Evolutionary conservation across 2,329 filamentous ascomycete genomes (phyloP).

Genomic region (Alternaria ethzedia): DNA sequence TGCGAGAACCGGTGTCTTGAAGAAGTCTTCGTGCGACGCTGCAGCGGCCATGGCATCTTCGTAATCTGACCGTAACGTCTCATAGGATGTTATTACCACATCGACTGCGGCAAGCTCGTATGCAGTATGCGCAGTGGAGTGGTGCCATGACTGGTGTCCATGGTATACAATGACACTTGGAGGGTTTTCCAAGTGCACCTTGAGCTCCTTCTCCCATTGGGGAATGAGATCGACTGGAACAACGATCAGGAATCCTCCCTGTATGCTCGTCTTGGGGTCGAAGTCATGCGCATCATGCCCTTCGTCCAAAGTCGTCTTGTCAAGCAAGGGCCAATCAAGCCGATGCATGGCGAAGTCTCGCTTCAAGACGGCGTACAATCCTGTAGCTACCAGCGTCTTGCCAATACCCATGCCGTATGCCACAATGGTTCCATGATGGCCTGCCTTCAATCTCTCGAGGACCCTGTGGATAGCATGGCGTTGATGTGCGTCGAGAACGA

Average conservation of each 20-base stretch:
- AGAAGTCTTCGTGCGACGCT: neutral
- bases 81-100: neutral
- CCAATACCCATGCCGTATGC: neutral
- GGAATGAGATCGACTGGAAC: neutral
- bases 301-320: neutral
- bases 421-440: neutral
- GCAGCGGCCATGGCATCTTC: neutral
- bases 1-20: neutral
- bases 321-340: neutral
- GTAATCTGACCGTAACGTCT: neutral
- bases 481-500: neutral
- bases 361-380: neutral
- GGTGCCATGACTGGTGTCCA: neutral
- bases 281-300: neutral
- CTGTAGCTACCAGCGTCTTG: neutral
- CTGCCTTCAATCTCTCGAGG: neutral
- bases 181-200: neutral
- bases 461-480: neutral
- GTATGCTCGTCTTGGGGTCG: neutral
- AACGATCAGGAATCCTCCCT: neutral
- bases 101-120: neutral
- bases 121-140: neutral
- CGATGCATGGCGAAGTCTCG: neutral
- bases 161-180: neutral
- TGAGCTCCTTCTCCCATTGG: neutral